Conservation (phyloP, 1,139 yeast species). For the Blastobotrys proliferans region DNA sequence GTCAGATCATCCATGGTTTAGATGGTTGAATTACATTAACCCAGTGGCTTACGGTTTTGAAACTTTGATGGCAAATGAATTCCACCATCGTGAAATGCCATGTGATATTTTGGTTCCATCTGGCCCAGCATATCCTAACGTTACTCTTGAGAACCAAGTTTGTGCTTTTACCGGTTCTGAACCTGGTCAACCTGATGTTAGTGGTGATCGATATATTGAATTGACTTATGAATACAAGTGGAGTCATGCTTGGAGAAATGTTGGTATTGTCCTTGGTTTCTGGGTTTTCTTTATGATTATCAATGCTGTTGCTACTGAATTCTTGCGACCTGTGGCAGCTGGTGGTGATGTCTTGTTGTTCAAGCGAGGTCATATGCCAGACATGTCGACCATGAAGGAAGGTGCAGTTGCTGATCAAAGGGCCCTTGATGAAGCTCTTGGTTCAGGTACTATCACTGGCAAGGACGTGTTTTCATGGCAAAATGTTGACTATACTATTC, state of each 20-base stretch:
- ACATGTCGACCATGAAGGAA: conserved; percentile 13
- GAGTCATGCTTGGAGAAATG: conserved; percentile 61
- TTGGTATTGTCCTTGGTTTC: conserved; percentile 58
- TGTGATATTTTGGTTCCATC: conserved; percentile 47
- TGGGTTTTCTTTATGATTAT: conserved; percentile 46
- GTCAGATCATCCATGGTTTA: conserved; percentile 57
- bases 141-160: conserved; percentile 41
- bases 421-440: conserved; percentile 15
- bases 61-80: conserved; percentile 54
- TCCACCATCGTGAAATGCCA: conserved; percentile 46
- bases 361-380: conserved; percentile 53
- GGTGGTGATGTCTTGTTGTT: conserved; percentile 58
- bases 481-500: conserved; percentile 48
- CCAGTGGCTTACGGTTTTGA: conserved; percentile 58
- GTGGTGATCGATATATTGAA: conserved; percentile 47
- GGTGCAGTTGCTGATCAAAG: conserved; percentile 24
- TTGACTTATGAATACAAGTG: conserved; percentile 41
- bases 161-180: conserved; percentile 48
- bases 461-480: conserved; percentile 53
- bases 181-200: conserved; percentile 43
- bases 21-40: conserved; percentile 57
- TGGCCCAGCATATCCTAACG: conserved; percentile 47
- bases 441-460: not conserved
- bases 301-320: conserved; percentile 49
- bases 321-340: conserved; percentile 47